phyloP scores from a whole-genome alignment of 164 flowering plant genomes.

The Litsea cubeba region DNA sequence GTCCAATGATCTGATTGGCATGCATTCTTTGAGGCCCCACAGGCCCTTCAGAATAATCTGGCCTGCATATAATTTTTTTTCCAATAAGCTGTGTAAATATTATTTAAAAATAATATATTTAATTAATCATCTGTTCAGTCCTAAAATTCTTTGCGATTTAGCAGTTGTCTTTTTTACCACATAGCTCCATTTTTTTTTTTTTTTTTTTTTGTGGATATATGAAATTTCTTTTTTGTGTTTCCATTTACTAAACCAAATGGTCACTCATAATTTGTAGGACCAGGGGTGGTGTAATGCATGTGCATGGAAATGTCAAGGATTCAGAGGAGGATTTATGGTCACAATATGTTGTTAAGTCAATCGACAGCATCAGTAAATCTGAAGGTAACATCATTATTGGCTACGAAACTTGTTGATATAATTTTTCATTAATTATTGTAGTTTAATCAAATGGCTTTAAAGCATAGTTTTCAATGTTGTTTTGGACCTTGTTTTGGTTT shows the following conservation, averaged over 20 bases:
- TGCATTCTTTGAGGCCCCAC: no score
- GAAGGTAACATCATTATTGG: slow-evolving; percentile 51
- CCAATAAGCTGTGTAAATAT: no score
- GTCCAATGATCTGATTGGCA: no score
- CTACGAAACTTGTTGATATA: background rate
- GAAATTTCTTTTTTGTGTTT: background rate
- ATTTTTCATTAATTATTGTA: background rate
- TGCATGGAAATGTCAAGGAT: slow-evolving; percentile 89
- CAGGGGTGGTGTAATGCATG: slow-evolving; percentile 78
- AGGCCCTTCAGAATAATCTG: no score
- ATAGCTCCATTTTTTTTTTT: background rate
- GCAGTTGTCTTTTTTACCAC: background rate
- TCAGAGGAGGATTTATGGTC: slow-evolving; percentile 70
- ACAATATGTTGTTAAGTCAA: slow-evolving; percentile 43
- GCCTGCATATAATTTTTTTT: no score
- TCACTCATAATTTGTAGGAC: slow-evolving; percentile 35
- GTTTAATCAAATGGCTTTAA: background rate
- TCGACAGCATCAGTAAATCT: slow-evolving; percentile 54
- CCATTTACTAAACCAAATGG: background rate
- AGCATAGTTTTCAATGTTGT: no score
- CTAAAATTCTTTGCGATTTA: background rate
- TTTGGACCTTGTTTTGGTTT: no score
- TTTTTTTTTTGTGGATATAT: no score
- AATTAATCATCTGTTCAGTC: background rate
- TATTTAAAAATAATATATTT: no score